Conservation (phyloP, 345 rosid species). For the Populus pruinosa region DNA sequence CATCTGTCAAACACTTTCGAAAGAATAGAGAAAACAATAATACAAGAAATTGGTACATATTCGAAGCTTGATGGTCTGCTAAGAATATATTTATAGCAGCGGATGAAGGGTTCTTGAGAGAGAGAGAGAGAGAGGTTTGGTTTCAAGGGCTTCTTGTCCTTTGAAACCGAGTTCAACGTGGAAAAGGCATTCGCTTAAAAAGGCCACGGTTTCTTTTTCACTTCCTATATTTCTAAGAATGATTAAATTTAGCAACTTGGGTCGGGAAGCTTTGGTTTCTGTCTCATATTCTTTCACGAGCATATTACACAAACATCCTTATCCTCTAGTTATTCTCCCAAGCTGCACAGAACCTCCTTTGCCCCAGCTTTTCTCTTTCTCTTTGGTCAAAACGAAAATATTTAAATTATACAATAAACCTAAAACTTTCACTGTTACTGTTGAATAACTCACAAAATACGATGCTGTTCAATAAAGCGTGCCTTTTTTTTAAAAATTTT, state of each 20-base stretch:
- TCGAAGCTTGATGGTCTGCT: background rate
- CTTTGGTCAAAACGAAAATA: background rate
- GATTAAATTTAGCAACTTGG: conserved; percentile 4
- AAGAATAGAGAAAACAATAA: too few species aligned
- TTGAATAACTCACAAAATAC: too few species aligned
- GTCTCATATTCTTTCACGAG: background rate
- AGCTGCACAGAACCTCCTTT: background rate
- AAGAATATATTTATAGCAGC: background rate
- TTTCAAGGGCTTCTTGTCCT: conserved; percentile 12
- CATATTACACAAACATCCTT: conserved; percentile 27
- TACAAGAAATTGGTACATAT: background rate
- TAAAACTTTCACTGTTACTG: too few species aligned
- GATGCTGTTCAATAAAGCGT: too few species aligned
- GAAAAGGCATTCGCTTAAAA: conserved; percentile 15
- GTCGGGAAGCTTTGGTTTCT: conserved; percentile 23
- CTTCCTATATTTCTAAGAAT: too few species aligned
- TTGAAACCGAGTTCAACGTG: conserved; percentile 31
- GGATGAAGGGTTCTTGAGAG: background rate
- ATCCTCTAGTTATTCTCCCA: conserved; percentile 23
- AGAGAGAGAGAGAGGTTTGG: conserved; percentile 11
- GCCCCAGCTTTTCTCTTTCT: too few species aligned
- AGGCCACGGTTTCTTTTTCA: background rate
- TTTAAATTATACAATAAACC: background rate
- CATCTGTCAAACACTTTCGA: too few species aligned
- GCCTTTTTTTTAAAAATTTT: too few species aligned